Percentiles rank a stretch among this genome's conserved stretches.
Evolutionary conservation across 2,329 filamentous ascomycete species (phyloP).

Genomic region (Cercospora brassicicola): DNA sequence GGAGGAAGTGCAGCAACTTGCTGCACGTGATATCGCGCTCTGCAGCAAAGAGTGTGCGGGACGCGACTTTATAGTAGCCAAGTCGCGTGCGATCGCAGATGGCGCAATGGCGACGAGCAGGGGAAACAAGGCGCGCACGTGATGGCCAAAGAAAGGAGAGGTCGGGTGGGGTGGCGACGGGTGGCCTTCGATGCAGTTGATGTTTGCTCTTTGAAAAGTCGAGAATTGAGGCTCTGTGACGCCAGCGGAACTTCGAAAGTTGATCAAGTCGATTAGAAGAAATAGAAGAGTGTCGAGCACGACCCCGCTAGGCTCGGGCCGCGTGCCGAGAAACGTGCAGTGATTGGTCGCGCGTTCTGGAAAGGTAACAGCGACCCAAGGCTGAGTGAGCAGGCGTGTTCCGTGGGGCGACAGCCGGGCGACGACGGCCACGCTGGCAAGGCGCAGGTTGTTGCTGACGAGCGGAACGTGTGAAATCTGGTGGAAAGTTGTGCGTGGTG

Average conservation of each 20-base stretch:
- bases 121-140: slow-evolving; percentile 18
- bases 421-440: background rate
- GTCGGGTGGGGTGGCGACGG: slow-evolving; percentile 11
- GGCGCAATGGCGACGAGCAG: slow-evolving; percentile 4
- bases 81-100: slow-evolving; percentile 10
- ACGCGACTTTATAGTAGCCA: slow-evolving; percentile 13
- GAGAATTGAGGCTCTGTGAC: slow-evolving; percentile 22
- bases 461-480: background rate
- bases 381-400: background rate
- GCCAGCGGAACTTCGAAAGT: slow-evolving; percentile 13
- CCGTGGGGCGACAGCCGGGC: background rate
- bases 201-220: slow-evolving; percentile 16
- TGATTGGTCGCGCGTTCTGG: background rate
- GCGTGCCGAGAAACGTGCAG: background rate
- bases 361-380: background rate
- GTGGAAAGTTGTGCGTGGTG: background rate
- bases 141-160: slow-evolving; percentile 9
- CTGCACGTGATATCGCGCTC: slow-evolving; percentile 29
- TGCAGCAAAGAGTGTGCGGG: slow-evolving; percentile 9
- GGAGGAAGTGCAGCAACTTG: slow-evolving; percentile 7
- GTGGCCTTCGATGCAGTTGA: slow-evolving; percentile 19
- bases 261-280: slow-evolving; percentile 8
- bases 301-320: background rate
- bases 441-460: background rate
- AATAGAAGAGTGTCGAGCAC: slow-evolving; percentile 5